phyloP scores from a whole-genome alignment of 441 rosid genomes.

The Kokia cookei region DNA sequence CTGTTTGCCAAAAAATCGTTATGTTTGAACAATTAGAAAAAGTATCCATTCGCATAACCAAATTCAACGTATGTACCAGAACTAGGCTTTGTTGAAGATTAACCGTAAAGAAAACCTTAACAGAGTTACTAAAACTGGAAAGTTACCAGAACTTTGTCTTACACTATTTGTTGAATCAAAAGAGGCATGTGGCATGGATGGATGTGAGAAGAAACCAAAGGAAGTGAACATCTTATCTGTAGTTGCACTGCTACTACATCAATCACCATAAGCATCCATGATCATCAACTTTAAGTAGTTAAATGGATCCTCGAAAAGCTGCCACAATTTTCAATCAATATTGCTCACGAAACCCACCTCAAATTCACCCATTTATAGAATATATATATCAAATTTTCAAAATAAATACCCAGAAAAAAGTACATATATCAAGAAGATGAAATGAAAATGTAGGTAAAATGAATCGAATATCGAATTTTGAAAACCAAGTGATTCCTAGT shows the following conservation, averaged over 20 bases:
- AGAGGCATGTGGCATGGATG: slow-evolving; percentile 28
- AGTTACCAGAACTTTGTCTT: slow-evolving; percentile 23
- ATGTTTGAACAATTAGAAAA: slow-evolving; percentile 40
- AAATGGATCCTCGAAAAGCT: slow-evolving; percentile 40
- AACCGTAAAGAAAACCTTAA: no score
- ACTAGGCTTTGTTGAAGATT: no score
- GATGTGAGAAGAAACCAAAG: slow-evolving; percentile 30
- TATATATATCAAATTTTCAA: neutral
- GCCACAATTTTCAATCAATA: slow-evolving; percentile 23
- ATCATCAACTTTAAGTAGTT: slow-evolving; percentile 50
- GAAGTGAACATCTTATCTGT: slow-evolving; percentile 48
- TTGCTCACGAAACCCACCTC: slow-evolving; percentile 24
- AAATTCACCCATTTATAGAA: slow-evolving; percentile 18
- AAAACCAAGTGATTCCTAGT: neutral
- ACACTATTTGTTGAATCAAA: slow-evolving; percentile 26
- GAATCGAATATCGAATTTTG: neutral
- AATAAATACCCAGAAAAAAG: neutral
- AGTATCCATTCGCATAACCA: slow-evolving; percentile 23
- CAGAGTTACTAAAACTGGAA: no score
- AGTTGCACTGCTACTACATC: slow-evolving; percentile 50
- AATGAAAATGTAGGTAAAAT: neutral
- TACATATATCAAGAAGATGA: neutral
- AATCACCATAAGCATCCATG: slow-evolving; percentile 55
- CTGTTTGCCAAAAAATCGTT: neutral
- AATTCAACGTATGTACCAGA: no score